Evolutionary conservation across 208 protist species (phyloP), one percentile per base, ranked within the genome.

Genomic region (Zelonia costaricensis): DNA sequence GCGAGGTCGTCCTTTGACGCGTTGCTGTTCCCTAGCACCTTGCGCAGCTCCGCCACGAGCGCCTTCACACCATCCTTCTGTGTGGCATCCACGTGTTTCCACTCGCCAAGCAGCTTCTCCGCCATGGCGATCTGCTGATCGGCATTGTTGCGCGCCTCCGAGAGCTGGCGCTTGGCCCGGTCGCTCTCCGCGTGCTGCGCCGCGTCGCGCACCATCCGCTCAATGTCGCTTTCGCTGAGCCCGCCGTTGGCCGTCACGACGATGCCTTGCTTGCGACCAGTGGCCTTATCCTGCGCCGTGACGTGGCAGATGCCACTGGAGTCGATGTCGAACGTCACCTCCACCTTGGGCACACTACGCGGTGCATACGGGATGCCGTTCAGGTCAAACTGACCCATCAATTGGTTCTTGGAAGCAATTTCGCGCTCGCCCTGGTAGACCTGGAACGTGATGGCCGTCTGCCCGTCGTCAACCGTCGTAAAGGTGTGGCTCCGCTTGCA

Each of bases 281-380:
- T 98, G 8, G 93, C 91, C 84, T 99, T 99, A 83, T 99, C 98
- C 76, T 92, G 57, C 0, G 98, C 98, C 13, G 86, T 88, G 8
- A 99, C 99, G 70, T 98, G 97, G 46, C 99, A 90, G 80, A 99
- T 99, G 48, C 97, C 97, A 77, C 98, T 99, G 23, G 96, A 96
- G 80, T 99, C 98, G 69, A 99, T 98, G 77, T 99, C 97, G 80
- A 99, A 99, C 22, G 90, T 98, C 55, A 99, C 98, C 78, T 99
- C 97, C 33, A 99, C 95, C 80, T 99, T 77, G 18, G 97, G 80
- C 38, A 82, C 82, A 22, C 92, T 79, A 36, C 93, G 81, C 40
- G 94, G 94, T 0, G 95, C 93, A 13, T 91, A 85, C 3, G 97
- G 91, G 62, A 99, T 97, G 39, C 93, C 95, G 13, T 59, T 54